Conservation (phyloP, 768 basidiomycete genomes). For the Termitomyces sp. region DNA sequence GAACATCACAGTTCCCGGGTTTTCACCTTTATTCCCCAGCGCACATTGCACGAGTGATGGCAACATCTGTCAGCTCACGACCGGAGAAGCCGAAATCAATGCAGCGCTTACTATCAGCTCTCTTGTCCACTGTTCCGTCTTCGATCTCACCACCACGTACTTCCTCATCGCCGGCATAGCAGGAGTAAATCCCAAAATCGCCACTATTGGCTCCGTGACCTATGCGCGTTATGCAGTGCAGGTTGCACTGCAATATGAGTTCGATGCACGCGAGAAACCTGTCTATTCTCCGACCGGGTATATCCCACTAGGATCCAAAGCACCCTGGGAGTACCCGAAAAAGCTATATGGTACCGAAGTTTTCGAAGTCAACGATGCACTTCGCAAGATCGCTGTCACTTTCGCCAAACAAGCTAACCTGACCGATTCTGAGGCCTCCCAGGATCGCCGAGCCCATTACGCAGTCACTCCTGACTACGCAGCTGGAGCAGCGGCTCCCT, state of each 20-base stretch:
- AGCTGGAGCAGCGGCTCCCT: too few species aligned
- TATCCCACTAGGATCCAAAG: slow-evolving; percentile 5
- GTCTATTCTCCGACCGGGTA: slow-evolving; percentile 9
- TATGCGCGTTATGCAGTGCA: slow-evolving; percentile 11
- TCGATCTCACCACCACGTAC: neutral
- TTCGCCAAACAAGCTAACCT: too few species aligned
- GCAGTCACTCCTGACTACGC: too few species aligned
- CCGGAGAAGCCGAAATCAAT: slow-evolving; percentile 11
- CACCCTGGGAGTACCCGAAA: slow-evolving; percentile 7
- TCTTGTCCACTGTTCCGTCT: too few species aligned
- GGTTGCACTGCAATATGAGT: slow-evolving; percentile 11
- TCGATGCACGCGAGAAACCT: slow-evolving; percentile 12
- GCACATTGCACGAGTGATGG: too few species aligned
- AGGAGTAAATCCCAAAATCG: slow-evolving; percentile 9
- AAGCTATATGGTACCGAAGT: slow-evolving; percentile 6
- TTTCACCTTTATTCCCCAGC: too few species aligned
- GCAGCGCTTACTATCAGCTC: too few species aligned
- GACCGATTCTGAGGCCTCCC: too few species aligned
- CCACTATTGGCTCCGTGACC: slow-evolving; percentile 10
- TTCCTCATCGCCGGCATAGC: slow-evolving; percentile 12
- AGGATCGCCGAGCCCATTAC: too few species aligned
- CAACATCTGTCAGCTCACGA: slow-evolving; percentile 5
- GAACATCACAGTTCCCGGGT: too few species aligned
- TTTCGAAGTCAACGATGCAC: slow-evolving; percentile 7
- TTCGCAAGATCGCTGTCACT: neutral